Evolutionary conservation across 1,284 basidiomycete species (phyloP).

Genomic region (Ustilago crameri): DNA sequence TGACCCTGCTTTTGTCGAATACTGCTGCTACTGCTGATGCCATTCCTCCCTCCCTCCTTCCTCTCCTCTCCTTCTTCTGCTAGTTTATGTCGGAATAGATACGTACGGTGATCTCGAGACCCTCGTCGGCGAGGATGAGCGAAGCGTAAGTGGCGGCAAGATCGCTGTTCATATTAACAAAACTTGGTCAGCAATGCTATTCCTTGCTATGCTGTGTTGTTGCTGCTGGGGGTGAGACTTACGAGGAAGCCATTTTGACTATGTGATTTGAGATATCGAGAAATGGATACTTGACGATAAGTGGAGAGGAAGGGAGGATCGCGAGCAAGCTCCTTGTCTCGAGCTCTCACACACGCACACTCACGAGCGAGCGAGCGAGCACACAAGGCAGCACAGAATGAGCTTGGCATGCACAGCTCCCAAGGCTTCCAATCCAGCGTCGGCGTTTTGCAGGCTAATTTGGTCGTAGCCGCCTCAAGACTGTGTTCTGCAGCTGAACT

Average conservation of each 20-base stretch:
- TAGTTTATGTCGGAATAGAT: constrained; percentile 10
- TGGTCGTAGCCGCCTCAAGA: too few relatives aligned
- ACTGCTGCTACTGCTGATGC: constrained; percentile 10
- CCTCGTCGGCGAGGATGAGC: constrained; percentile 85
- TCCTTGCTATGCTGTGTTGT: too few relatives aligned
- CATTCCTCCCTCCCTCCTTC: constrained; percentile 3
- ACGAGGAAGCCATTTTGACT: constrained; percentile 56
- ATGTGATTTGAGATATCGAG: constrained; percentile 46
- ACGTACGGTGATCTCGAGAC: constrained; percentile 90
- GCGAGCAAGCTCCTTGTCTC: constrained; percentile 29
- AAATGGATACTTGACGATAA: constrained; percentile 45
- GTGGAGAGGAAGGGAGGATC: constrained; percentile 34
- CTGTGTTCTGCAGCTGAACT: too few relatives aligned
- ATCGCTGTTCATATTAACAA: constrained; percentile 43
- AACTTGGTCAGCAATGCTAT: constrained; percentile 11
- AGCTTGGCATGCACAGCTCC: too few relatives aligned
- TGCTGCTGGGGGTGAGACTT: constrained; percentile 16
- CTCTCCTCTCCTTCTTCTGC: background rate
- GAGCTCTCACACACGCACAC: background rate
- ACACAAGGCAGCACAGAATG: background rate
- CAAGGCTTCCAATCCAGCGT: too few relatives aligned
- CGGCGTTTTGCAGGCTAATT: too few relatives aligned
- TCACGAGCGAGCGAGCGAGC: background rate
- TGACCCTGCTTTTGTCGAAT: too few relatives aligned
- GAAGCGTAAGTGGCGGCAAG: constrained; percentile 76